Evolutionary conservation across 129 eudicot genomes (phyloP), one percentile per base, ranked within the genome.

Genomic region (Artemisia argyi): DNA sequence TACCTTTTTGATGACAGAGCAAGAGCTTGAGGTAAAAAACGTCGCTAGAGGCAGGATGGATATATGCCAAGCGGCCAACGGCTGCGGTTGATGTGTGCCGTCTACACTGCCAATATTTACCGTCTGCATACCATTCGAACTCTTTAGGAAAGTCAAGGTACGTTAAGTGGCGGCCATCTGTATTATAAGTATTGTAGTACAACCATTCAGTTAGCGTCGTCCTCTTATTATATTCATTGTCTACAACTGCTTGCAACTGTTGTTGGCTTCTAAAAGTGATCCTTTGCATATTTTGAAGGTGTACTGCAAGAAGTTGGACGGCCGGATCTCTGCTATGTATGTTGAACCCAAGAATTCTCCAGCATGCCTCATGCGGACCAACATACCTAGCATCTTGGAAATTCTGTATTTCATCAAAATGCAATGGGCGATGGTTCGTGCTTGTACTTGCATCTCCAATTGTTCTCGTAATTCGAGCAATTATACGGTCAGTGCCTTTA

Each of bases 251-350:
- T 20, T 20, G 22, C 22, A 20, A 20, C 1, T 20, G 22, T 20
- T 20, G 22, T 20, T 20, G 22, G 22, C 22, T 20, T 20, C 22
- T 20, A 20, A 20, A 20, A 20, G 22, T 20, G 22, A 20, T 20
- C 22, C 22, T 13, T n/a, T 82, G 71, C 53, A 77, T 50, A 8
- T 59, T 64, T 32, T 57, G 52, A 1, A 72, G 5, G 53, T 82
- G 85, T 20, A 65, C 28, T 0, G 52, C 11, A 4, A 81, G 56
- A 0, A 78, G n/a, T 7, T 44, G 65, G 0, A 82, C 72, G 0
- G 71, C 7, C 0, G 75, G 72, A 7, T 65, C 39, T 26, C 15
- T 22, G 12, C 4, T 9, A 24, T 61, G 66, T 9, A 61, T 61
- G 20, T 3, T 3, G 16, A 20, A 20, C 22, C 22, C 22, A 20